These are phyloP conservation scores for Leishmania amazonensis DNA, from an alignment of 208 protist species.

Conservation along the genomic window DNA sequence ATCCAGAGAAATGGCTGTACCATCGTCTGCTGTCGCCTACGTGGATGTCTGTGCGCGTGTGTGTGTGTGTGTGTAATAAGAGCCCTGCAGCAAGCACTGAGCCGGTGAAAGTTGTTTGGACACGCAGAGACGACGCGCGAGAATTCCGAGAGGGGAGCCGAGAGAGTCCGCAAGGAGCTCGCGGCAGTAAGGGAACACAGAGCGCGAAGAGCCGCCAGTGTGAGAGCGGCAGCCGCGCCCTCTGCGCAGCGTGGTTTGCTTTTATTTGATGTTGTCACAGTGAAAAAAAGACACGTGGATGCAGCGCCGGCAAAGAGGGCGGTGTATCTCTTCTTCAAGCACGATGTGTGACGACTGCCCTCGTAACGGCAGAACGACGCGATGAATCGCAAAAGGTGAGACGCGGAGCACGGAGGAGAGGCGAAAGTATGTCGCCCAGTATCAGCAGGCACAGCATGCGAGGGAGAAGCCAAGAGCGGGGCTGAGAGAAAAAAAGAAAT, in stretches of 20 bases:
- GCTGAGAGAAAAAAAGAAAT: background rate
- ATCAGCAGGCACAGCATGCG: background rate
- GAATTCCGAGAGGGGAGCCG: background rate
- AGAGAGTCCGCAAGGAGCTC: background rate
- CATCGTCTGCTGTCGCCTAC: constrained; percentile 11
- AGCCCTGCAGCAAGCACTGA: background rate
- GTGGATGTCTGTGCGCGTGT: background rate
- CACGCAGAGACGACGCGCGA: background rate
- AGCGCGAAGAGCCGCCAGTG: background rate
- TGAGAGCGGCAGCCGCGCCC: background rate
- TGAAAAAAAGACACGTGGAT: background rate
- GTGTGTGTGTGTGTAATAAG: background rate
- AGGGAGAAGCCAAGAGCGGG: background rate
- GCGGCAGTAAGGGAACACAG: background rate
- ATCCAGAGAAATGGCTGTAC: constrained; percentile 75
- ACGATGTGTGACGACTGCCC: background rate
- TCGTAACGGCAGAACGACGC: background rate
- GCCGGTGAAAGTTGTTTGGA: no score
- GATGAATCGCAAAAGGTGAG: background rate
- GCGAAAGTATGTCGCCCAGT: background rate
- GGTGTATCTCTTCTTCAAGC: background rate
- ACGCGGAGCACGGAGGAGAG: background rate
- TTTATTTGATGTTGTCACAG: background rate
- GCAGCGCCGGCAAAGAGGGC: background rate
- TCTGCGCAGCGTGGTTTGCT: background rate